Conservation (phyloP, 805 yeast species). For the Candida maltosa region DNA sequence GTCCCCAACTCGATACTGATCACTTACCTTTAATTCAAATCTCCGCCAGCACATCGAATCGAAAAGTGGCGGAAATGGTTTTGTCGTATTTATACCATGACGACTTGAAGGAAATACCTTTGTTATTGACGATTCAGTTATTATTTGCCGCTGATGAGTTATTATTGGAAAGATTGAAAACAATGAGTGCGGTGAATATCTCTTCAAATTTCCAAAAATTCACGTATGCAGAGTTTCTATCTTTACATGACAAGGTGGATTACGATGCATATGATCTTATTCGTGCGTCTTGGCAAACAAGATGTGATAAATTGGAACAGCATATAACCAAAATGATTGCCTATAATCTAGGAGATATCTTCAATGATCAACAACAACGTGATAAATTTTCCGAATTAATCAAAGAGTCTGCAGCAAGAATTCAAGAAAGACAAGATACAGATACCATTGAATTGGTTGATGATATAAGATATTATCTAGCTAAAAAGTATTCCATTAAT, state of each 20-base stretch:
- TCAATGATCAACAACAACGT: slow-evolving; percentile 28
- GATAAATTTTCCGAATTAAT: slow-evolving; percentile 16
- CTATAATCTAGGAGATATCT: slow-evolving; percentile 36
- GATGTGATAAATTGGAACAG: slow-evolving; percentile 62
- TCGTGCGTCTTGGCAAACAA: slow-evolving; percentile 64
- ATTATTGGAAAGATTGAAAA: slow-evolving; percentile 59
- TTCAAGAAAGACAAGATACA: slow-evolving; percentile 60
- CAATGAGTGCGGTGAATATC: slow-evolving; percentile 55
- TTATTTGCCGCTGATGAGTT: slow-evolving; percentile 58
- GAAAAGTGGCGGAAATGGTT: slow-evolving; percentile 45
- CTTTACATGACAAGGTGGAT: slow-evolving; percentile 18
- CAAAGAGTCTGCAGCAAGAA: slow-evolving; percentile 51
- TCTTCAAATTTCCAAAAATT: slow-evolving; percentile 25
- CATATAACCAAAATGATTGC: slow-evolving; percentile 61
- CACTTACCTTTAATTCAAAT: slow-evolving; percentile 28
- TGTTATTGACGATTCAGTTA: slow-evolving; percentile 50
- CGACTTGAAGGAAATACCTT: slow-evolving; percentile 45
- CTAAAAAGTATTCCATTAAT: slow-evolving; percentile 31
- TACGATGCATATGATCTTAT: slow-evolving; percentile 54
- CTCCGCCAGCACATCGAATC: slow-evolving; percentile 16
- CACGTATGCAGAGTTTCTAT: slow-evolving; percentile 15
- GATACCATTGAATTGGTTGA: slow-evolving; percentile 80
- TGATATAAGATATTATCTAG: slow-evolving; percentile 66
- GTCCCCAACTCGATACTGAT: slow-evolving; percentile 12
- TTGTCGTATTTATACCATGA: slow-evolving; percentile 61